These are phyloP conservation scores for Chlorella sp. DNA, from an alignment of 139 green algal species.

Conservation along the genomic window DNA sequence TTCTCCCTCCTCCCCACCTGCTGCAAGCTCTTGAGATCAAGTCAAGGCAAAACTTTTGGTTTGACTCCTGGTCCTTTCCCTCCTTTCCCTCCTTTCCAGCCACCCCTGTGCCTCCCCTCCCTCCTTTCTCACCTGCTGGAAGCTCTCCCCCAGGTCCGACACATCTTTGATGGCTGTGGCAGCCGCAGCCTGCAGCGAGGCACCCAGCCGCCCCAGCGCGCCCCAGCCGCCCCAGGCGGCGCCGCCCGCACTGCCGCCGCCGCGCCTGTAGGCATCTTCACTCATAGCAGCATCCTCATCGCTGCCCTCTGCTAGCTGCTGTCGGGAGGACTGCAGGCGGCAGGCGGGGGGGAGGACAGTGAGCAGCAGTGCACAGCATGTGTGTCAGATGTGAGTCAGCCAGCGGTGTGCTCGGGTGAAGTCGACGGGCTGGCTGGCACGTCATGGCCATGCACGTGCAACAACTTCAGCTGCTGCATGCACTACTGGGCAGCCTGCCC, in stretches of 20 bases:
- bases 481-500: not conserved
- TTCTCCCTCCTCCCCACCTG: no score
- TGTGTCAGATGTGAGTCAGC: no score
- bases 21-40: no score
- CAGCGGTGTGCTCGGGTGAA: no score
- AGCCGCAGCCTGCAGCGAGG: constrained; percentile 8
- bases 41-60: no score
- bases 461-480: not conserved
- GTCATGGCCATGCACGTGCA: not conserved
- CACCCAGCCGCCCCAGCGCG: not conserved
- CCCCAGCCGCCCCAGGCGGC: constrained; percentile 31
- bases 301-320: not conserved
- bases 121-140: constrained; percentile 19
- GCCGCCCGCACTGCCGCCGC: not conserved
- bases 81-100: no score
- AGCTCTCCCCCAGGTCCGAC: constrained; percentile 32
- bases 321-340: not conserved
- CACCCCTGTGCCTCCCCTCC: no score
- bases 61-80: not conserved
- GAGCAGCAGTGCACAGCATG: not conserved
- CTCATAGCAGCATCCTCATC: not conserved
- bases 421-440: not conserved
- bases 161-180: constrained; percentile 38
- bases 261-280: not conserved
- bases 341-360: not conserved